Percentiles rank a stretch among this genome's conserved stretches.
These are phyloP conservation scores for Sclerotinia borealis DNA, from an alignment of 2,329 filamentous ascomycete genomes.

Conservation along the genomic window DNA sequence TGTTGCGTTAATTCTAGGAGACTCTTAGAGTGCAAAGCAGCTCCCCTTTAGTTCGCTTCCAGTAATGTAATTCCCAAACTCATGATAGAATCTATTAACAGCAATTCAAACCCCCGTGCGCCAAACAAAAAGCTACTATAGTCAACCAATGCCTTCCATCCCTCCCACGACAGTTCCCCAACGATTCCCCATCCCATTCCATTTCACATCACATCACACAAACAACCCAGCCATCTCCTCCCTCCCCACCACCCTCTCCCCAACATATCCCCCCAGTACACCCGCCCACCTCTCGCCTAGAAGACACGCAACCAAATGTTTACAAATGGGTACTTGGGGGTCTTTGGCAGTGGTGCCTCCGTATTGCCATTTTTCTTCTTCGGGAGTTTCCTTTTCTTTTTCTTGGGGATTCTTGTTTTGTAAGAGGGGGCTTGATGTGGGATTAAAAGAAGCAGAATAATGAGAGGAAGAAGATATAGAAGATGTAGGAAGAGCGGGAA, in stretches of 20 bases:
- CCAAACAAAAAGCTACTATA: not conserved
- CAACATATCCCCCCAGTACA: slow-evolving; percentile 51
- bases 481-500: slow-evolving; percentile 36
- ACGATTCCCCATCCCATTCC: not conserved
- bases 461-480: too few species aligned
- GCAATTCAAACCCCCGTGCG: not conserved
- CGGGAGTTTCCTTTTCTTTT: slow-evolving; percentile 18
- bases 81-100: too few species aligned
- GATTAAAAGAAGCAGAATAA: too few species aligned
- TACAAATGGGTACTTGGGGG: slow-evolving; percentile 57
- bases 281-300: slow-evolving; percentile 59
- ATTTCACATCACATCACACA: not conserved
- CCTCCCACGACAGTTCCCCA: not conserved
- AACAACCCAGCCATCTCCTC: slow-evolving; percentile 70
- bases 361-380: slow-evolving; percentile 35
- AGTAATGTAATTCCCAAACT: not conserved
- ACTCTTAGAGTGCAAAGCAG: too few species aligned
- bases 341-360: slow-evolving; percentile 39
- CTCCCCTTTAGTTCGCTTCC: not conserved
- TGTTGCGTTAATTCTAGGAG: not conserved
- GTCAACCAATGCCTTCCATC: not conserved
- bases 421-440: too few species aligned
- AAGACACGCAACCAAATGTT: slow-evolving; percentile 82
- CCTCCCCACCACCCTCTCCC: slow-evolving; percentile 46
- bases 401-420: too few species aligned